Evolutionary conservation across 2,329 filamentous ascomycete genomes (phyloP), one percentile per base, ranked within the genome.

Genomic region (Venturia carpophila): DNA sequence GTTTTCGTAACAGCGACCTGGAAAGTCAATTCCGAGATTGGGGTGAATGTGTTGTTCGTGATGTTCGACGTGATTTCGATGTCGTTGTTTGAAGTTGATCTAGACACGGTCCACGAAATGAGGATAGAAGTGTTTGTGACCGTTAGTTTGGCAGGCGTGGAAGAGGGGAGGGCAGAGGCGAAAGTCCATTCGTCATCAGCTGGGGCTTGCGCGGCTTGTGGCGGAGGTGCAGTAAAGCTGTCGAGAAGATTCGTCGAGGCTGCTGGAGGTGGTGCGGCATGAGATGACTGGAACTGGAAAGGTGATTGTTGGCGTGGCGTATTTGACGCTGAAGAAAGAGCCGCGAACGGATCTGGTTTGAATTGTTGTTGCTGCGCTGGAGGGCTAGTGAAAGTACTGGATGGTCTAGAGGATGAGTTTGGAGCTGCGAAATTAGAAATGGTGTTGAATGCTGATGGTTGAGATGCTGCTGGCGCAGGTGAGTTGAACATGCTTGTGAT

Each of bases 131-230:
- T 87, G 71, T 90, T 87, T 71, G 85, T 86, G 55, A 97, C 84
- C 3, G 81, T 82, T 24, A 88, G 79, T 60, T 84, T 84, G 69
- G 90, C 84, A 62, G 87, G 85, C 1, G 73, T 69, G 42, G 85
- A 85, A 1, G 73, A 69, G 3, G 93, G 93, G 17, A 97, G 81
- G 0, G 93, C 88, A 0, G 93, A 97, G 3, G 90, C 86, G 74
- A 97, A 97, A 30, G 86, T 89, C 92, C 93, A 97, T 72, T 97
- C 93, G 68, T 97, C 93, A 62, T 97, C 93, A 58, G 90, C 85
- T 62, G 75, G 71, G 68, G 66, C 30, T 24, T 55, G 73, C 60
- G 64, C 65, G 37, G 61, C 52, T 58, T 49, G 42, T 5, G 71
- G 68, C 13, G 37, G 49, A 5, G 67, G 21, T 21, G 63, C 27